A percentile compares a stretch with the other conserved stretches of the same genome.
phyloP scores from a whole-genome alignment of 345 rosid genomes.

The Pugionium cornutum region DNA sequence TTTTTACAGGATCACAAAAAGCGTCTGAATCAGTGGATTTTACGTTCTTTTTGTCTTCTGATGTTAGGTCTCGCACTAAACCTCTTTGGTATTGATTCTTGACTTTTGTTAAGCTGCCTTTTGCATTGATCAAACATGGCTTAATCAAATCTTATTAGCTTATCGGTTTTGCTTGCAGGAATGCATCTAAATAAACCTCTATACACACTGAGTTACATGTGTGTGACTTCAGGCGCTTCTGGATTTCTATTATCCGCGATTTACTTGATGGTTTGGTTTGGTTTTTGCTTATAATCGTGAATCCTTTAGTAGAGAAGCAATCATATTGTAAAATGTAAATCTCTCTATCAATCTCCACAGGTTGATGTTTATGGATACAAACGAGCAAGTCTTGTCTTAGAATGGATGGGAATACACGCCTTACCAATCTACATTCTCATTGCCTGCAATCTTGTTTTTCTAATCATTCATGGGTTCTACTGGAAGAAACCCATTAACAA shows the following conservation, averaged over 20 bases:
- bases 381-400: conserved; percentile 48
- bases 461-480: conserved; percentile 76
- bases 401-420: conserved; percentile 91
- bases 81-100: conserved; percentile 50
- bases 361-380: conserved; percentile 63
- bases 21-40: conserved; percentile 59
- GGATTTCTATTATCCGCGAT: conserved; percentile 69
- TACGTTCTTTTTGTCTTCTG: conserved; percentile 55
- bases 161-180: conserved; percentile 46
- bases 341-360: conserved; percentile 36
- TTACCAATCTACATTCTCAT: conserved; percentile 58
- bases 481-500: conserved; percentile 72
- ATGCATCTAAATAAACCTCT: conserved; percentile 87
- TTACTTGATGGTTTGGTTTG: conserved; percentile 60
- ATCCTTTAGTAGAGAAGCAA: background rate
- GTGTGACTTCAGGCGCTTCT: conserved; percentile 71
- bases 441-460: conserved; percentile 67
- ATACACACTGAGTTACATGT: conserved; percentile 74
- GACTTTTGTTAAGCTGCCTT: background rate
- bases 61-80: conserved; percentile 56
- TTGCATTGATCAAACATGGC: background rate
- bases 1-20: conserved; percentile 59
- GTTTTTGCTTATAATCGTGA: background rate
- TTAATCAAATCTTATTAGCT: background rate
- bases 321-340: background rate